Conservation (phyloP, 352 stramenopile species). For the Phytopythium mirpurense region DNA sequence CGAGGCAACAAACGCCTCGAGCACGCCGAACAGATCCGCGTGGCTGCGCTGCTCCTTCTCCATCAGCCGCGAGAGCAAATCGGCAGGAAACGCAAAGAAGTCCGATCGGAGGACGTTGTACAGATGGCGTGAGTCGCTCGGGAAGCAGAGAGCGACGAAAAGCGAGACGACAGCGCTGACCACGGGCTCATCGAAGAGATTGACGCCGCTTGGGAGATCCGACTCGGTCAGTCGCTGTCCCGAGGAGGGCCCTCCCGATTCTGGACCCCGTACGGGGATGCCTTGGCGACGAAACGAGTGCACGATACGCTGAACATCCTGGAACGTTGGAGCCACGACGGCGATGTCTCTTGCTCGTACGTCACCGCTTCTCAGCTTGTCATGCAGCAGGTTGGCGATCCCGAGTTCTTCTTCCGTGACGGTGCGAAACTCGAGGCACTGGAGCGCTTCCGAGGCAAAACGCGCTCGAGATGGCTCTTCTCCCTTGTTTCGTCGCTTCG, state of each 20-base stretch:
- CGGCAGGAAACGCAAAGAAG: constrained; percentile 46
- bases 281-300: constrained; percentile 27
- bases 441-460: background rate
- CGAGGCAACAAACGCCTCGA: constrained; percentile 42
- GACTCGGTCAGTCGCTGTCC: background rate
- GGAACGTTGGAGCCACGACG: constrained; percentile 27
- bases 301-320: constrained; percentile 32
- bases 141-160: constrained; percentile 54
- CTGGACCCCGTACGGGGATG: constrained; percentile 14
- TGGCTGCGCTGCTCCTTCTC: constrained; percentile 50
- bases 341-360: constrained; percentile 8
- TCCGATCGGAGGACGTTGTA: constrained; percentile 77
- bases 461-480: background rate
- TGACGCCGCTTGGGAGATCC: background rate
- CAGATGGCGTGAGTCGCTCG: constrained; percentile 63
- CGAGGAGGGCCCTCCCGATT: background rate
- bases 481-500: too few relatives aligned
- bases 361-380: background rate
- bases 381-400: constrained; percentile 9
- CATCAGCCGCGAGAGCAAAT: constrained; percentile 60
- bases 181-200: constrained; percentile 55
- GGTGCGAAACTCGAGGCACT: constrained; percentile 16
- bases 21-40: constrained; percentile 39
- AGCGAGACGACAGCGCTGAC: constrained; percentile 65
- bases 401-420: constrained; percentile 15